Conservation (phyloP, 73 alveolate genomes). For the Uronychia binucleata region DNA sequence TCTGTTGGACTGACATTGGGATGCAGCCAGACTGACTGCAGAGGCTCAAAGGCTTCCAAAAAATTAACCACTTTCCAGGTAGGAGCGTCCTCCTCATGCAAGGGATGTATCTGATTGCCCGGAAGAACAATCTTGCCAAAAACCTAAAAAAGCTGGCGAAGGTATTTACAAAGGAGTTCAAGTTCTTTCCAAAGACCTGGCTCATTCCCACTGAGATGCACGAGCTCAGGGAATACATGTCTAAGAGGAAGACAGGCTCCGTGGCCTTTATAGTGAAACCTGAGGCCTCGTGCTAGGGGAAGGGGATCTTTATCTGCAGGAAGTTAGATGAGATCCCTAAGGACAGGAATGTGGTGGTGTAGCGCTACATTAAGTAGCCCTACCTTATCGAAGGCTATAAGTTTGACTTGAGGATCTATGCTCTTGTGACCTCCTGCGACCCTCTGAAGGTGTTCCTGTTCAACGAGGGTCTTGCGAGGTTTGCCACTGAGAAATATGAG, state of each 20-base stretch:
- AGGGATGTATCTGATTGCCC: not conserved
- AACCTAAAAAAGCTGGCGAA: not conserved
- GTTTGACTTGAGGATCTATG: conserved; percentile 86
- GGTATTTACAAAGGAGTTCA: not conserved
- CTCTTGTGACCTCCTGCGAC: conserved; percentile 66
- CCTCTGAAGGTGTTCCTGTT: conserved; percentile 80
- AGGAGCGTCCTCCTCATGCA: too few relatives aligned
- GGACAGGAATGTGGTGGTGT: conserved; percentile 47
- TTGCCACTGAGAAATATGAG: conserved; percentile 84
- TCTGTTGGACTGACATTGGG: not conserved
- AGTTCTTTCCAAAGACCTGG: conserved; percentile 6
- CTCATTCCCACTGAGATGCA: not conserved
- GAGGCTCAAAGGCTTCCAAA: not conserved
- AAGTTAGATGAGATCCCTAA: conserved; percentile 43
- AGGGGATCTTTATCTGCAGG: conserved; percentile 51
- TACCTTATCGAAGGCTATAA: conserved; percentile 71
- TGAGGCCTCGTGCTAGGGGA: conserved; percentile 62
- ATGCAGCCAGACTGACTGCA: not conserved
- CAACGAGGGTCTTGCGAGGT: conserved; percentile 80
- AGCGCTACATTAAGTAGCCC: conserved; percentile 72
- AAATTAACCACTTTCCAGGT: conserved; percentile 11
- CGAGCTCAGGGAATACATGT: not conserved
- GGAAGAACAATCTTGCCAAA: conserved; percentile 2
- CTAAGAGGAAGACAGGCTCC: conserved; percentile 29
- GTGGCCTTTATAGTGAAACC: conserved; percentile 78